A percentile compares a stretch with the other conserved stretches of the same genome.
Evolutionary conservation across 139 green algal genomes (phyloP).

Genomic region (Mychonastes homosphaera): DNA sequence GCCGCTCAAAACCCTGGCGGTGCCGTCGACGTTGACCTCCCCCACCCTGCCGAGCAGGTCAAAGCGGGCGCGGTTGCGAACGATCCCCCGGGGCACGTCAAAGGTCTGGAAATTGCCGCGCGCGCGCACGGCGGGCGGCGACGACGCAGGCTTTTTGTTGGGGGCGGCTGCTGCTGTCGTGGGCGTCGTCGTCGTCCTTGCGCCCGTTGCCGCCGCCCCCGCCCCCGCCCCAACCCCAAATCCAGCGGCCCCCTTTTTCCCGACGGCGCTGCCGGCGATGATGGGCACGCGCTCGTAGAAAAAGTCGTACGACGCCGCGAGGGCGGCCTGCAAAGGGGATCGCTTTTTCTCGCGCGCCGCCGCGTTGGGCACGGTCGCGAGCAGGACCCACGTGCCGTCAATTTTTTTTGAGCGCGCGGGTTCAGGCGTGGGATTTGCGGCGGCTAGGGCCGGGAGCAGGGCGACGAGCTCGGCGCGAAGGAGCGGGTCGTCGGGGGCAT

Average conservation of each 20-base stretch:
- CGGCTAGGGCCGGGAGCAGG: too few species aligned
- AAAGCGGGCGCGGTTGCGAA: conserved; percentile 4
- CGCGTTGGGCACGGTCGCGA: too few species aligned
- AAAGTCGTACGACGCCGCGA: conserved; percentile 21
- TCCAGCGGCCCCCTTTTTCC: conserved; percentile 11
- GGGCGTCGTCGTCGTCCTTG: too few species aligned
- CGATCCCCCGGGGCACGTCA: conserved; percentile 7
- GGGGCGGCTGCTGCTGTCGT: conserved; percentile 15
- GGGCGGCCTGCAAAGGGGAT: not conserved
- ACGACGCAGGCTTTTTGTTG: too few species aligned
- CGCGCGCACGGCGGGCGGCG: conserved; percentile 13
- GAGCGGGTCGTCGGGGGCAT: too few species aligned
- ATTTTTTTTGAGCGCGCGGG: too few species aligned
- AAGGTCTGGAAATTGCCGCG: conserved; percentile 21
- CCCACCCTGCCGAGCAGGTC: conserved; percentile 11
- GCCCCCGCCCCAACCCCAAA: too few species aligned
- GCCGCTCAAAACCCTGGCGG: conserved; percentile 3
- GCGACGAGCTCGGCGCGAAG: too few species aligned
- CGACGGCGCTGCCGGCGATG: conserved; percentile 18
- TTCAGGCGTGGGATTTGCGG: too few species aligned
- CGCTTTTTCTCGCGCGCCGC: too few species aligned
- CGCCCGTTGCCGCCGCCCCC: too few species aligned
- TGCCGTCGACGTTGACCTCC: conserved; percentile 13
- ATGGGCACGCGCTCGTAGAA: conserved; percentile 23
- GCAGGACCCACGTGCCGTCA: too few species aligned